Evolutionary conservation across 352 stramenopile species (phyloP).

Genomic region (Peronospora farinosa): DNA sequence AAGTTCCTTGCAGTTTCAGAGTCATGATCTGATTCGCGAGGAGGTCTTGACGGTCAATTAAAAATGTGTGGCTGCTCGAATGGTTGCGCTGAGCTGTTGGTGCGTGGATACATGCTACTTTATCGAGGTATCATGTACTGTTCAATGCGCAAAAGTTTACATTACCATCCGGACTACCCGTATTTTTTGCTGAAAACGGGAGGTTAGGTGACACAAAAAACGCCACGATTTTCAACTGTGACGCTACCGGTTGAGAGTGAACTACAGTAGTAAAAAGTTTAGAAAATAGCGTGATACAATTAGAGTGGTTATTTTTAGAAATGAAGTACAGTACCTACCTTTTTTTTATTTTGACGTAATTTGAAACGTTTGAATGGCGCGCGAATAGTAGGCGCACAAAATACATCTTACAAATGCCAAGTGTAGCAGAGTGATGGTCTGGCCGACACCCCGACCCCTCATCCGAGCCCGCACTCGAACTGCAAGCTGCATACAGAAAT

Average conservation of each 20-base stretch:
- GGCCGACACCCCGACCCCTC: not conserved
- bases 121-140: no score
- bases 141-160: no score
- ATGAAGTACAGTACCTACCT: no score
- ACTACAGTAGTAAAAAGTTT: no score
- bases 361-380: conserved; percentile 29
- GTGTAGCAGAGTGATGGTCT: conserved; percentile 24
- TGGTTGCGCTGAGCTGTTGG: no score
- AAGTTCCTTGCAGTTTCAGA: conserved; percentile 69
- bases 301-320: not conserved
- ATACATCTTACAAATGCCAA: conserved; percentile 5
- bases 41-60: conserved; percentile 24
- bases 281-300: not conserved
- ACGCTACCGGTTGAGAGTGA: no score
- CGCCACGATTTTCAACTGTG: no score
- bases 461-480: conserved; percentile 9
- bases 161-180: no score
- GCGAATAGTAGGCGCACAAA: conserved; percentile 2
- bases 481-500: conserved; percentile 17
- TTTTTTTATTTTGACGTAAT: conserved; percentile 7
- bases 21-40: conserved; percentile 26
- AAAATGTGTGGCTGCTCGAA: conserved; percentile 21
- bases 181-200: no score
- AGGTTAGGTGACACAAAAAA: no score
- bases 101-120: no score